Percentiles rank a stretch among this genome's conserved stretches.
Conservation (phyloP, 108 stramenopile species). For the Discostella stelligeroides region DNA sequence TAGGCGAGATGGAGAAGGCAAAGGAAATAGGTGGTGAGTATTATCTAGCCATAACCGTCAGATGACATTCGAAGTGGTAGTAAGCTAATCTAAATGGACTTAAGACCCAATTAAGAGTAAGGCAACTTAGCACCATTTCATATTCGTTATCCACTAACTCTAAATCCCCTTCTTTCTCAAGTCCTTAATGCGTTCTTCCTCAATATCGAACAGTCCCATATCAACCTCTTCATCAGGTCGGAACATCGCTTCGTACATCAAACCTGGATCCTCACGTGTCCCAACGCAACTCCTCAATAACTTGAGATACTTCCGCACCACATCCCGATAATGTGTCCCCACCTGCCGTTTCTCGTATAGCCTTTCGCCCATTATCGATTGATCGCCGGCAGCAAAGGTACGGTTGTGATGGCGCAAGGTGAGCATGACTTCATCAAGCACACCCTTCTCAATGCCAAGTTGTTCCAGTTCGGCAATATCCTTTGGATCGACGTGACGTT, state of each 20-base stretch:
- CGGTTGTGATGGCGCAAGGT: constrained; percentile 73
- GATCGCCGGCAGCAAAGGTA: constrained; percentile 73
- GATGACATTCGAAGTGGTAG: too few relatives aligned
- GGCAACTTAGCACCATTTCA: too few relatives aligned
- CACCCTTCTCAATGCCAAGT: constrained; percentile 61
- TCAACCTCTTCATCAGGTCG: constrained; percentile 67
- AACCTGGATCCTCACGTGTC: constrained; percentile 64
- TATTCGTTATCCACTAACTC: not conserved
- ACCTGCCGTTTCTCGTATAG: constrained; percentile 54
- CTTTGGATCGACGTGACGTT: constrained; percentile 76
- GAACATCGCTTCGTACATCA: constrained; percentile 69
- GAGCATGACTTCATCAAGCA: constrained; percentile 68
- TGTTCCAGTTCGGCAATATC: constrained; percentile 66
- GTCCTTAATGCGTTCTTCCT: constrained; percentile 51
- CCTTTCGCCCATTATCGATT: constrained; percentile 66
- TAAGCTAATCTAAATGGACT: too few relatives aligned
- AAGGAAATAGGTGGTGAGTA: constrained; percentile 41
- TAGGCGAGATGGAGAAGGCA: constrained; percentile 25
- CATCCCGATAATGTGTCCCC: constrained; percentile 56
- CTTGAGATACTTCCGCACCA: constrained; percentile 51
- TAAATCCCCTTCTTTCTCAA: constrained; percentile 47
- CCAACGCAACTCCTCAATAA: constrained; percentile 44
- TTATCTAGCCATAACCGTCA: too few relatives aligned
- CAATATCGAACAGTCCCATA: constrained; percentile 66
- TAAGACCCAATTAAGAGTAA: too few relatives aligned